A percentile compares a stretch with the other conserved stretches of the same genome.
Evolutionary conservation across 352 stramenopile genomes (phyloP).

Genomic region (Phytophthora syringae): DNA sequence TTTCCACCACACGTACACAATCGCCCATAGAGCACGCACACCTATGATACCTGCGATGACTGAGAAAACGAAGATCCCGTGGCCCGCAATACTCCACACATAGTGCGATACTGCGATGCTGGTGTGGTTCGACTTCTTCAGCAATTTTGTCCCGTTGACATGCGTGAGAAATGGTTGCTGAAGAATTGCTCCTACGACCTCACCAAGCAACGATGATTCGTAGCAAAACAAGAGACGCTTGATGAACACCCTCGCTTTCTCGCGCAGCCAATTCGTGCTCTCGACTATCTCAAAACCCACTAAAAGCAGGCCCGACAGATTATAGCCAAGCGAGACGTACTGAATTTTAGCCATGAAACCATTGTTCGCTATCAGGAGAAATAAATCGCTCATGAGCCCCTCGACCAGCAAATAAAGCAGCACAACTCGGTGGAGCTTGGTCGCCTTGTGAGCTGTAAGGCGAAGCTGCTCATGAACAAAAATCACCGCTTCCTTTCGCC

Average conservation of each 20-base stretch:
- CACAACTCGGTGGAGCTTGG: constrained; percentile 20
- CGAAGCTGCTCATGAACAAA: constrained; percentile 34
- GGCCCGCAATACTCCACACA: constrained; percentile 31
- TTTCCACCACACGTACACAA: constrained; percentile 24
- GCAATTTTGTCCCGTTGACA: constrained; percentile 18
- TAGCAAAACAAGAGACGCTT: constrained; percentile 37
- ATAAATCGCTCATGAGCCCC: constrained; percentile 38
- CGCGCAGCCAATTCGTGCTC: constrained; percentile 9
- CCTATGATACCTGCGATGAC: constrained; percentile 20
- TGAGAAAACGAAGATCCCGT: constrained; percentile 27
- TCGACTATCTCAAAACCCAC: constrained; percentile 38
- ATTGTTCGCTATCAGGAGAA: constrained; percentile 35
- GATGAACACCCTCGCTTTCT: constrained; percentile 4
- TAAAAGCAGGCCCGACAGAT: constrained; percentile 31
- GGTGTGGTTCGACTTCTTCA: constrained; percentile 18
- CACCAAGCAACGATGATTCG: constrained; percentile 23
- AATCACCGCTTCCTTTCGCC: constrained; percentile 18
- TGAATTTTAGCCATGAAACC: constrained; percentile 24
- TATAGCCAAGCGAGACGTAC: constrained; percentile 40
- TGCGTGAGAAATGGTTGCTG: constrained; percentile 26
- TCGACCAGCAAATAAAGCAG: constrained; percentile 36
- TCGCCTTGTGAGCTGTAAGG: constrained; percentile 13
- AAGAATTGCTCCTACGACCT: constrained; percentile 14
- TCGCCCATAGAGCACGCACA: constrained; percentile 14
- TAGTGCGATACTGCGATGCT: constrained; percentile 23